Conservation (phyloP, 176 grass and related monocot genomes). For the Triticum turgidum region DNA sequence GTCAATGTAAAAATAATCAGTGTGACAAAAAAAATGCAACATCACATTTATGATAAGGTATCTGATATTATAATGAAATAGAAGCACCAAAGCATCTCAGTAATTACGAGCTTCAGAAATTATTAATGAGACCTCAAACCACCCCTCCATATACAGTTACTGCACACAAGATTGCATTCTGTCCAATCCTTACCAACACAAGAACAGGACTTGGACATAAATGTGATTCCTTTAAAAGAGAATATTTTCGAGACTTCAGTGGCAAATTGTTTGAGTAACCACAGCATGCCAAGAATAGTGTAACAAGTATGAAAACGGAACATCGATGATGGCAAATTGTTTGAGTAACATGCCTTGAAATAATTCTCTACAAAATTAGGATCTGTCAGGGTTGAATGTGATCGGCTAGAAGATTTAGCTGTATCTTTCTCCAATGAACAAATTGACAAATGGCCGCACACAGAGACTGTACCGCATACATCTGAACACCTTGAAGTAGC, state of each 20-base stretch:
- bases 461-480: slow-evolving; percentile 40
- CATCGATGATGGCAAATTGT: neutral
- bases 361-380: slow-evolving; percentile 97
- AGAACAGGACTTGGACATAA: neutral
- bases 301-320: slow-evolving; percentile 12
- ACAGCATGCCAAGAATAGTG: neutral
- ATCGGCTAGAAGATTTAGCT: slow-evolving; percentile 43
- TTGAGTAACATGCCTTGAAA: slow-evolving; percentile 59
- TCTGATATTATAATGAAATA: neutral
- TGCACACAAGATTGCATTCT: neutral
- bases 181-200: slow-evolving; percentile 1
- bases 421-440: slow-evolving; percentile 31
- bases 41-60: neutral
- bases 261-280: neutral
- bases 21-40: neutral
- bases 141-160: neutral
- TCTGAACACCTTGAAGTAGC: slow-evolving; percentile 42
- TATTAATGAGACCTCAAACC: neutral
- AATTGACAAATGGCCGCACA: slow-evolving; percentile 21
- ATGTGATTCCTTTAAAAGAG: neutral
- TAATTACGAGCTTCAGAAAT: slow-evolving; percentile 8
- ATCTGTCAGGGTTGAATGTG: slow-evolving; percentile 86
- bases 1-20: slow-evolving; percentile 1
- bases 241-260: neutral
- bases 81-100: slow-evolving; percentile 19